A percentile compares a stretch with the other conserved stretches of the same genome.
Evolutionary conservation across 2,329 filamentous ascomycete species (phyloP).

Genomic region (Colletotrichum sp.): DNA sequence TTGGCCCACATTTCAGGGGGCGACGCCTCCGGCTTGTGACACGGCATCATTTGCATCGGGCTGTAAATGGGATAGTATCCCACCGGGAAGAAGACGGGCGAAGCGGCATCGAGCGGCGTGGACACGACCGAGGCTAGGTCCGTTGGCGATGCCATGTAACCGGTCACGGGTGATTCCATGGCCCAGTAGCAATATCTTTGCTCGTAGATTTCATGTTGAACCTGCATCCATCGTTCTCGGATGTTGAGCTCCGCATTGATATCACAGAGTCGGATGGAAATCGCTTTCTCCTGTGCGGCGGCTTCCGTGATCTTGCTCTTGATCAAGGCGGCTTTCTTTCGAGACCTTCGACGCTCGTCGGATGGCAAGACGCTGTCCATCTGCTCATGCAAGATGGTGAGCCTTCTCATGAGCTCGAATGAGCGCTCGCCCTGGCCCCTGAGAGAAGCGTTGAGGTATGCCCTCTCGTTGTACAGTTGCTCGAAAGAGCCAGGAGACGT

Average conservation of each 20-base stretch:
- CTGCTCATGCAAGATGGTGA: constrained; percentile 40
- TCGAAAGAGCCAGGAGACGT: constrained; percentile 44
- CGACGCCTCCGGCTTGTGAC: not conserved
- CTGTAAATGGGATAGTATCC: not conserved
- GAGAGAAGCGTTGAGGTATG: constrained; percentile 49
- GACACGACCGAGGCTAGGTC: constrained; percentile 14
- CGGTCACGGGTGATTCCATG: not conserved
- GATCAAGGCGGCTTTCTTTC: constrained; percentile 47
- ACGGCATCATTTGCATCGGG: not conserved
- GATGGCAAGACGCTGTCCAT: constrained; percentile 23
- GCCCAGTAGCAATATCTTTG: not conserved
- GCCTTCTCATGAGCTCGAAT: constrained; percentile 40
- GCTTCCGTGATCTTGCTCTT: constrained; percentile 47
- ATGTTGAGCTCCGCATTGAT: constrained; percentile 54
- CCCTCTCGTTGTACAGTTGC: constrained; percentile 49
- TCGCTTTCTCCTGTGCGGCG: constrained; percentile 49
- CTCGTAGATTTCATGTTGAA: constrained; percentile 28
- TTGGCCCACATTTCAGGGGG: not conserved
- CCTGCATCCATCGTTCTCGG: constrained; percentile 42
- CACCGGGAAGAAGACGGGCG: constrained; percentile 36
- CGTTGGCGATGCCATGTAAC: not conserved
- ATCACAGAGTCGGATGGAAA: constrained; percentile 52
- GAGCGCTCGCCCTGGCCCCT: constrained; percentile 43
- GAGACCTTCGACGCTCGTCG: constrained; percentile 31
- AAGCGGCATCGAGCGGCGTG: constrained; percentile 30